A percentile compares a stretch with the other conserved stretches of the same genome.
phyloP scores from a whole-genome alignment of 345 rosid genomes.

The Rhodomyrtus tomentosa region DNA sequence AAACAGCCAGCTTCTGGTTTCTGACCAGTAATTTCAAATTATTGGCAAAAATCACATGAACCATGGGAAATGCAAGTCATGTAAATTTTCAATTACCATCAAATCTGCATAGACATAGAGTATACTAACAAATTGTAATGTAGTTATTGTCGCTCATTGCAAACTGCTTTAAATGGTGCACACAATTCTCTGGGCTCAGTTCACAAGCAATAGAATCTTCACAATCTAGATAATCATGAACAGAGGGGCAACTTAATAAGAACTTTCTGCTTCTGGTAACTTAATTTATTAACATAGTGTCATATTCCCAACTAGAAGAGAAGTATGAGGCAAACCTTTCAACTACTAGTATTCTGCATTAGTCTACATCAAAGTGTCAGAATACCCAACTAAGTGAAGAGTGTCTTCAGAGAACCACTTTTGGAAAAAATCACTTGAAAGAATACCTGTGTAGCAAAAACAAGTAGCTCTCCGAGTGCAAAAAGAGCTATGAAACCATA shows the following conservation, averaged over 20 bases:
- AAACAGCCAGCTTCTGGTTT: background rate
- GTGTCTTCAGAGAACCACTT: background rate
- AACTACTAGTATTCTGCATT: background rate
- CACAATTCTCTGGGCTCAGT: background rate
- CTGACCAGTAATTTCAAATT: background rate
- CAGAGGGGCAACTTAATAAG: background rate
- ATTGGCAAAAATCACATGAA: background rate
- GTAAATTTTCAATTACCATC: background rate
- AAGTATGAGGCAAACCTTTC: background rate
- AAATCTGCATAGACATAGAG: background rate
- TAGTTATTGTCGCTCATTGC: background rate
- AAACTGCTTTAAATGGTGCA: background rate
- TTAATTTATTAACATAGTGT: background rate
- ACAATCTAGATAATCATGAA: background rate
- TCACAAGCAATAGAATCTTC: background rate
- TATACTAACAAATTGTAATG: background rate
- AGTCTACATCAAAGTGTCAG: background rate
- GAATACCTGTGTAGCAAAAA: conserved; percentile 93
- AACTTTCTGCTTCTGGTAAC: background rate
- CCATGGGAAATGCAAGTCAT: background rate
- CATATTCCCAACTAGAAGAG: background rate
- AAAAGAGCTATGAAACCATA: conserved; percentile 67
- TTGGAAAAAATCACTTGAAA: background rate
- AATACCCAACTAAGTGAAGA: background rate
- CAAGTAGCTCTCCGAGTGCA: conserved; percentile 73